These are phyloP conservation scores for Penicillium parvum DNA, from an alignment of 495 filamentous ascomycete genomes.

Conservation along the genomic window DNA sequence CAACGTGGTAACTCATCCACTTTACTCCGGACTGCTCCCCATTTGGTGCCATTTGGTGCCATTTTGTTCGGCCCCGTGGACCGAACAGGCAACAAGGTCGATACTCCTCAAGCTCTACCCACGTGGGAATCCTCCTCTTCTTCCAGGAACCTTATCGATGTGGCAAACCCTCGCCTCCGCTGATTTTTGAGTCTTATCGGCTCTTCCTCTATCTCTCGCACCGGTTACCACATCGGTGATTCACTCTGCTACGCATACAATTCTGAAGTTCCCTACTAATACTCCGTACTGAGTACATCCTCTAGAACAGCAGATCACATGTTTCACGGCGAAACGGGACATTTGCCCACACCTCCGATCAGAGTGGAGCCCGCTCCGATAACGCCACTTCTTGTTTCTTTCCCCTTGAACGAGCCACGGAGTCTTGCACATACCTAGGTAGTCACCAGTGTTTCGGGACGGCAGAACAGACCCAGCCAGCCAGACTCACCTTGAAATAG, in stretches of 20 bases:
- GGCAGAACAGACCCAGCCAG: no score
- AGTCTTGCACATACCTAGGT: no score
- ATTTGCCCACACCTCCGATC: constrained; percentile 1
- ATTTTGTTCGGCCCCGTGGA: constrained; percentile 6
- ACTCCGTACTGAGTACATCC: no score
- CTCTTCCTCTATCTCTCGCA: no score
- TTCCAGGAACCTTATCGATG: constrained; percentile 16
- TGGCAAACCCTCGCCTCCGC: constrained; percentile 1
- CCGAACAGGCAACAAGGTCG: constrained; percentile 9
- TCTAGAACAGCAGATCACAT: no score
- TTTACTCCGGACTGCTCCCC: background rate
- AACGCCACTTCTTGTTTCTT: background rate
- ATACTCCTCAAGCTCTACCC: constrained; percentile 5
- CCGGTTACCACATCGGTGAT: no score
- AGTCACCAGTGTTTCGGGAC: constrained; percentile 14
- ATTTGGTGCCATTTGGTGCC: no score
- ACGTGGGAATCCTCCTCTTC: constrained; percentile 17
- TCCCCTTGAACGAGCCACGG: no score
- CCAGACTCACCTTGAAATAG: constrained; percentile 11
- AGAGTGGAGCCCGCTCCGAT: constrained; percentile 8
- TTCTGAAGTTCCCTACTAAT: no score
- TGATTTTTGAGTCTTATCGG: background rate
- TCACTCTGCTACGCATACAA: no score
- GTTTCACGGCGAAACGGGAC: constrained; percentile 6
- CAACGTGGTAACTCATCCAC: constrained; percentile 1